phyloP scores from a whole-genome alignment of 2,329 filamentous ascomycete species.

The Botrytis squamosa region DNA sequence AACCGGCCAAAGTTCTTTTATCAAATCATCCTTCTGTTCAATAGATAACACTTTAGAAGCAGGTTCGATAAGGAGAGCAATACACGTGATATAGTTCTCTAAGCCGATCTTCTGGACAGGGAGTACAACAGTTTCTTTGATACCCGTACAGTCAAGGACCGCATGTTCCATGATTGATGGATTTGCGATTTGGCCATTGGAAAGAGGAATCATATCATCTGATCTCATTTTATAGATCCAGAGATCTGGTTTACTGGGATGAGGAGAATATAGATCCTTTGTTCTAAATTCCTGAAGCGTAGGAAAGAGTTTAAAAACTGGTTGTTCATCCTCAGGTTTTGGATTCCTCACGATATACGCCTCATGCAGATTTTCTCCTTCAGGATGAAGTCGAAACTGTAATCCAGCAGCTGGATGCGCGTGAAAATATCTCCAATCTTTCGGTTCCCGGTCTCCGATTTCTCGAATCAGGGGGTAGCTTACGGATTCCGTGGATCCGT shows the following conservation, averaged over 20 bases:
- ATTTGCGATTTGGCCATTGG: conserved; percentile 6
- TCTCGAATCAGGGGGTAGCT: neutral
- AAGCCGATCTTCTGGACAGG: conserved; percentile 17
- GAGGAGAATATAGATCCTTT: conserved; percentile 20
- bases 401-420: neutral
- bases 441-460: neutral
- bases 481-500: conserved; percentile 2
- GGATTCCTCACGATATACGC: neutral
- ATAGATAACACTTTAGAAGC: neutral
- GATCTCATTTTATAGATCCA: conserved; percentile 20
- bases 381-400: neutral
- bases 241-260: conserved; percentile 18
- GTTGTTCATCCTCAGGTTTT: neutral
- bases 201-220: conserved; percentile 22
- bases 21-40: neutral
- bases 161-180: conserved; percentile 7
- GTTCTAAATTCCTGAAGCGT: neutral
- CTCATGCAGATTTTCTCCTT: conserved; percentile 20
- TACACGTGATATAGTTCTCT: neutral
- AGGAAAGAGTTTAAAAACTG: conserved; percentile 1
- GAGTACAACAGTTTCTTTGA: conserved; percentile 36
- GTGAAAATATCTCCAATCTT: conserved; percentile 3
- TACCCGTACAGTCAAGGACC: conserved; percentile 33
- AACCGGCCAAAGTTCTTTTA: neutral
- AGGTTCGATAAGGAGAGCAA: neutral